These are phyloP conservation scores for Hibiscus tridactylites DNA, from an alignment of 345 rosid genomes.

Conservation along the genomic window DNA sequence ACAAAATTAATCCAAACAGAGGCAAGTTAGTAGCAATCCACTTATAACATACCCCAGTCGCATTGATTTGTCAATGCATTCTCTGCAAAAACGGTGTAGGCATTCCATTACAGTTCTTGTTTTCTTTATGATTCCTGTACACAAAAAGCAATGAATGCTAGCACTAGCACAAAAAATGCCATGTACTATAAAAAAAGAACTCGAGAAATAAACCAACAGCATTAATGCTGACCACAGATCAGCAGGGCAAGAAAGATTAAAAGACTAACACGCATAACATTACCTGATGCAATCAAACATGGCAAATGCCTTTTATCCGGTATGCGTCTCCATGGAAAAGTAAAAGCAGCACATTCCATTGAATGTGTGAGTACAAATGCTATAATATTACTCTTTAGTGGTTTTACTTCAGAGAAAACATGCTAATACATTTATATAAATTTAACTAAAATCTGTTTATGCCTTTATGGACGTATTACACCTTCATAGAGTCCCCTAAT, in stretches of 20 bases:
- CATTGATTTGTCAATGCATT: constrained; percentile 96
- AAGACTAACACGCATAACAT: neutral
- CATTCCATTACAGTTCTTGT: constrained; percentile 96
- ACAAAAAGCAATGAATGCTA: constrained; percentile 9
- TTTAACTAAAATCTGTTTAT: neutral
- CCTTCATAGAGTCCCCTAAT: neutral
- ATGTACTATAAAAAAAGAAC: neutral
- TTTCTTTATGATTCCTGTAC: constrained; percentile 83
- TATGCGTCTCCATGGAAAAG: neutral
- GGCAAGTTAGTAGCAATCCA: neutral
- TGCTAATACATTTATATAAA: neutral
- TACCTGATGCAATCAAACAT: neutral
- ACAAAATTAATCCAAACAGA: constrained; percentile 8
- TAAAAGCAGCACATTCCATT: neutral
- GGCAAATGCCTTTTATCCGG: neutral
- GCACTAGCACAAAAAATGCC: neutral
- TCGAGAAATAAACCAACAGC: neutral
- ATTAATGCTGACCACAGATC: neutral
- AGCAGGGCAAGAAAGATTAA: neutral
- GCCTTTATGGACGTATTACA: neutral
- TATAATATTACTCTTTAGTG: neutral
- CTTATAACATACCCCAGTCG: constrained; percentile 68
- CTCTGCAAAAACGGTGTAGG: constrained; percentile 89
- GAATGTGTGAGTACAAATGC: neutral
- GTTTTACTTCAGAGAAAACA: neutral